These are phyloP conservation scores for Tricholoma sp. DNA, from an alignment of 768 basidiomycete species.

Conservation along the genomic window DNA sequence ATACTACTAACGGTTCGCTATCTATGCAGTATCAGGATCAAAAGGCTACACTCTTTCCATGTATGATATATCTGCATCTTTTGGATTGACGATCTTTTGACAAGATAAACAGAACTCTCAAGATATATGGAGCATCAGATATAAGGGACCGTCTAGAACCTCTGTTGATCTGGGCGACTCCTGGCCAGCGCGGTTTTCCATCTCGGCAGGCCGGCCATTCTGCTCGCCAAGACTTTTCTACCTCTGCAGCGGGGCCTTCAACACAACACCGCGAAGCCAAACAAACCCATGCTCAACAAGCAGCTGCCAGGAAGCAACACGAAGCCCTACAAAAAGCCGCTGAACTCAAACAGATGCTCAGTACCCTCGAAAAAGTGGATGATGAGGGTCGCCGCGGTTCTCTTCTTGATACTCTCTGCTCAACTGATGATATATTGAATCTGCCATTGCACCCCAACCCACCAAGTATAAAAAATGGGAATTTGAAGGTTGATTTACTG, in stretches of 20 bases:
- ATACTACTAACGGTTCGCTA: constrained; percentile 1
- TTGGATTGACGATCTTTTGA: neutral
- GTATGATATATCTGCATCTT: constrained; percentile 31
- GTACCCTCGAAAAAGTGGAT: constrained; percentile 68
- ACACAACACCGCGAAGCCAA: constrained; percentile 13
- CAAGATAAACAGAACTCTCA: constrained; percentile 46
- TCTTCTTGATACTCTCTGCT: constrained; percentile 64
- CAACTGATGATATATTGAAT: constrained; percentile 63
- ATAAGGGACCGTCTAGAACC: constrained; percentile 60
- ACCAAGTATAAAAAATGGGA: constrained; percentile 61
- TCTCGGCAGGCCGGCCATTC: constrained; percentile 15
- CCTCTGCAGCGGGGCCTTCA: constrained; percentile 14
- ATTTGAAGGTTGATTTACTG: constrained; percentile 67
- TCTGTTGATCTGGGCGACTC: constrained; percentile 69
- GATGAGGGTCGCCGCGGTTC: constrained; percentile 70
- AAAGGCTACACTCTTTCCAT: constrained; percentile 52
- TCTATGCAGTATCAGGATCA: constrained; percentile 33
- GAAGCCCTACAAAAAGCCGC: constrained; percentile 55
- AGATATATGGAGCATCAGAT: constrained; percentile 66
- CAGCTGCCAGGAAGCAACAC: constrained; percentile 39
- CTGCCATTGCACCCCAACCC: constrained; percentile 70
- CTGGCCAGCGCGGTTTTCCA: constrained; percentile 55
- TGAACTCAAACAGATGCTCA: constrained; percentile 63
- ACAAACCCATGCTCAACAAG: constrained; percentile 33
- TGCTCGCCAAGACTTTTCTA: constrained; percentile 12